These are phyloP conservation scores for Aspergillus sclerotioniger DNA, from an alignment of 495 filamentous ascomycete species.

Conservation along the genomic window DNA sequence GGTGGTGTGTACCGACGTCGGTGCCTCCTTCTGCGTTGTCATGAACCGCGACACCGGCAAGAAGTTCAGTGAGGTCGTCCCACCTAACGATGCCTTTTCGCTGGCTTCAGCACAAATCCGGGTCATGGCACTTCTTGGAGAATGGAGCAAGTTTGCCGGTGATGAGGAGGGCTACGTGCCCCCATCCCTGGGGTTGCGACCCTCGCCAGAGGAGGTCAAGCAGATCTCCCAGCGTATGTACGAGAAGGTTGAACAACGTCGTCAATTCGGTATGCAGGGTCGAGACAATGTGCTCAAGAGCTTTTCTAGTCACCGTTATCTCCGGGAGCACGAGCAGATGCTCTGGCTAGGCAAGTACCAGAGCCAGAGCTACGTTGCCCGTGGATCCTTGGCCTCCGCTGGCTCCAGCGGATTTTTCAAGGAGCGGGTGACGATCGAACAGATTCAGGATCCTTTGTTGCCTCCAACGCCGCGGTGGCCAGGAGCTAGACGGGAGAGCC, in stretches of 20 bases:
- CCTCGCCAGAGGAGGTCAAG: constrained; percentile 48
- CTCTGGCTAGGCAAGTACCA: constrained; percentile 56
- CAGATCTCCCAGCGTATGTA: constrained; percentile 58
- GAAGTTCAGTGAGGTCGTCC: constrained; percentile 58
- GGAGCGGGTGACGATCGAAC: constrained; percentile 5
- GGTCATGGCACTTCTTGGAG: constrained; percentile 55
- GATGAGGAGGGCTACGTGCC: constrained; percentile 31
- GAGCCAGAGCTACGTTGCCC: constrained; percentile 19
- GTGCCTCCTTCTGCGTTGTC: constrained; percentile 58
- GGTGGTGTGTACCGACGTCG: constrained; percentile 64
- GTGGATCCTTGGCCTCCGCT: constrained; percentile 4
- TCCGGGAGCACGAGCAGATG: constrained; percentile 68
- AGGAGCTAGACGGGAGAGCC: neutral
- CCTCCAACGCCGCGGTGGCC: constrained; percentile 5
- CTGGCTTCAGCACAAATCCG: constrained; percentile 59
- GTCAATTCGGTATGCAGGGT: constrained; percentile 57
- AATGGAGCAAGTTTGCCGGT: constrained; percentile 54
- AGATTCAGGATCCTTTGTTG: constrained; percentile 2
- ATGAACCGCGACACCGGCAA: constrained; percentile 54
- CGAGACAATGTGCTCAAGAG: constrained; percentile 55
- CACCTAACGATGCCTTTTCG: constrained; percentile 57
- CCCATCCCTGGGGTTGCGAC: constrained; percentile 44
- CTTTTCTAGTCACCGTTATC: constrained; percentile 58
- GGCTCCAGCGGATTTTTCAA: constrained; percentile 7
- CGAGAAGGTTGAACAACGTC: constrained; percentile 53